Evolutionary conservation across 192 early-diverging fungal species (phyloP), one percentile per base, ranked within the genome.

Genomic region (Coemansia sp.): DNA sequence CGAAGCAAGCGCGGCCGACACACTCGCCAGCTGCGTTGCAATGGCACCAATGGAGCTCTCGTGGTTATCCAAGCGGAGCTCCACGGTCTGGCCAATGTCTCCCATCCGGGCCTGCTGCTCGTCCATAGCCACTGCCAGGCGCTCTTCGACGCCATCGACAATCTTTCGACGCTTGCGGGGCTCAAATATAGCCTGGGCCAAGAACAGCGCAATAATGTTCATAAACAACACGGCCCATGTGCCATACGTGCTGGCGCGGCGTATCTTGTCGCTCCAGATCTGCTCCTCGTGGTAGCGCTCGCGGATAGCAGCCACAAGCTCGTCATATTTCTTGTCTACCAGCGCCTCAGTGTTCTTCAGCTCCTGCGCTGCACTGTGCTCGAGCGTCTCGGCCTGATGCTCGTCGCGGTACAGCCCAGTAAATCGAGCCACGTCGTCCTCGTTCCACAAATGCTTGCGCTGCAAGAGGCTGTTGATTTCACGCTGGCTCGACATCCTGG

Each of bases 251-350:
- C 81, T 84, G 12, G 86, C 87, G 11, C 85, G 81, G 14, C 90
- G 86, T 50, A 92, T 92, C 78, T 92, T 92, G 74, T 92, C 90
- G 69, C 88, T 89, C 90, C 90, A 92, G 22, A 92, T 70, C 60
- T 92, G 90, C 43, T 92, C 90, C 65, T 90, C 90, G 53, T 92
- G 90, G 65, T 92, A 92, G 15, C 90, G 73, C 50, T 87, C 81
- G 65, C 86, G 86, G n/a, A 92, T 92, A 1, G 86, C 80, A 19
- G 69, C 76, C 1, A 86, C 88, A 37, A 92, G 57, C 26, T 76
- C 82, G 19, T 84, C 74, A 32, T 87, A 92, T 10, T 80, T 78
- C 24, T 69, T 65, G 18, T 92, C 90, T 29, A 90, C 87, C 14
- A 83, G 59, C 22, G 81, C 64, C 50, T 92, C 90, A 0, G 76